phyloP scores from a whole-genome alignment of 2,329 filamentous ascomycete species.

The Pyrenophora graminea region DNA sequence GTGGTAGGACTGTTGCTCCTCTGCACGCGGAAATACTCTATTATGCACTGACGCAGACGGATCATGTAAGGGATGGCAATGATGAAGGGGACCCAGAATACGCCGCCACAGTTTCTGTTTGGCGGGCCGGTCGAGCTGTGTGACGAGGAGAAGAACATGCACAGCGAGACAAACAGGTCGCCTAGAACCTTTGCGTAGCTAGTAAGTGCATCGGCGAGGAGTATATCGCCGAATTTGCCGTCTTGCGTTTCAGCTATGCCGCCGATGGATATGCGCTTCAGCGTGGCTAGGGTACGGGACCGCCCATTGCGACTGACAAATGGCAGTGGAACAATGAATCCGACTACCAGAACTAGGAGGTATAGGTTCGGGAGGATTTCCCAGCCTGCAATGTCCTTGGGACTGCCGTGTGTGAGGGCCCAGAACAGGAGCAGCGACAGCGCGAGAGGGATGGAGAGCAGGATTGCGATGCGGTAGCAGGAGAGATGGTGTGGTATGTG shows the following conservation, averaged over 20 bases:
- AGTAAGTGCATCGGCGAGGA: constrained; percentile 91
- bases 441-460: constrained; percentile 72
- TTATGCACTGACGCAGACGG: constrained; percentile 88
- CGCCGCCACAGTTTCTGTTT: constrained; percentile 79
- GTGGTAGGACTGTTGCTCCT: constrained; percentile 55
- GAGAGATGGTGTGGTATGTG: constrained; percentile 78
- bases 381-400: constrained; percentile 72
- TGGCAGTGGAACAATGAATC: constrained; percentile 75
- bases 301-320: constrained; percentile 72
- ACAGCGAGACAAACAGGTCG: constrained; percentile 84
- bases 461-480: constrained; percentile 80
- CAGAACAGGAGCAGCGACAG: constrained; percentile 82
- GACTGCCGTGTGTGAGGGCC: constrained; percentile 72
- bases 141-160: constrained; percentile 81
- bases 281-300: constrained; percentile 71
- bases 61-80: constrained; percentile 83
- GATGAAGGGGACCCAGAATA: constrained; percentile 78
- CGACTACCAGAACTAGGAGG: constrained; percentile 70
- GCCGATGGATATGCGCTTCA: constrained; percentile 79
- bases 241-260: constrained; percentile 84
- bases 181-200: constrained; percentile 92
- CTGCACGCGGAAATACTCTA: constrained; percentile 77
- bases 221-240: constrained; percentile 91
- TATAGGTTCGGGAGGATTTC: constrained; percentile 87
- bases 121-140: constrained; percentile 78